Conservation (phyloP, 2,329 filamentous ascomycete species). For the Colletotrichum limetticola region DNA sequence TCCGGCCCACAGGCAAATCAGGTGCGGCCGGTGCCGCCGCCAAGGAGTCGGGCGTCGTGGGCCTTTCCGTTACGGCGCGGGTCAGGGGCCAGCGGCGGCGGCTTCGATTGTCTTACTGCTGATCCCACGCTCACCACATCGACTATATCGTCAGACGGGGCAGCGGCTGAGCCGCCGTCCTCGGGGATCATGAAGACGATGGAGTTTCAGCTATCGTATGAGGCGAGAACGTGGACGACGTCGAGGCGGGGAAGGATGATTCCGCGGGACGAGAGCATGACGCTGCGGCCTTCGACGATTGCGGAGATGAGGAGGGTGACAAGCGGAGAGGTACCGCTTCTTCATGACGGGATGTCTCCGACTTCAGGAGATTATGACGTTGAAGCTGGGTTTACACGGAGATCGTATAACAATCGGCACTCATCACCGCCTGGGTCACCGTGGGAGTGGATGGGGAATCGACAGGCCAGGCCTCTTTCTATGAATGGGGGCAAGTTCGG, state of each 20-base stretch:
- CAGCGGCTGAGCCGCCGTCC: background rate
- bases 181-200: conserved; percentile 32
- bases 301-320: conserved; percentile 10
- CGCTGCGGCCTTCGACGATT: background rate
- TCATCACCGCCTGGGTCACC: background rate
- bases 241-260: background rate
- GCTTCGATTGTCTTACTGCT: background rate
- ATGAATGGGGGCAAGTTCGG: background rate
- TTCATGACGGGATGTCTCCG: background rate
- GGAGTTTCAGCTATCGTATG: conserved; percentile 27
- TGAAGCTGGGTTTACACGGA: background rate
- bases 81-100: background rate
- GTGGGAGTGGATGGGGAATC: background rate
- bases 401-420: background rate
- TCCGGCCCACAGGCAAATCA: conserved; percentile 8
- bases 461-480: background rate
- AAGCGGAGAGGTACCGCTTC: background rate
- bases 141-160: background rate
- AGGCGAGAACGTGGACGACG: conserved; percentile 10
- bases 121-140: background rate
- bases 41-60: conserved; percentile 6
- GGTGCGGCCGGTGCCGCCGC: background rate
- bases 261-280: background rate
- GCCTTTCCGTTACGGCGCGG: background rate
- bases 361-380: background rate